Evolutionary conservation across 1,284 basidiomycete genomes (phyloP).

Genomic region (Abortiporus biennis): DNA sequence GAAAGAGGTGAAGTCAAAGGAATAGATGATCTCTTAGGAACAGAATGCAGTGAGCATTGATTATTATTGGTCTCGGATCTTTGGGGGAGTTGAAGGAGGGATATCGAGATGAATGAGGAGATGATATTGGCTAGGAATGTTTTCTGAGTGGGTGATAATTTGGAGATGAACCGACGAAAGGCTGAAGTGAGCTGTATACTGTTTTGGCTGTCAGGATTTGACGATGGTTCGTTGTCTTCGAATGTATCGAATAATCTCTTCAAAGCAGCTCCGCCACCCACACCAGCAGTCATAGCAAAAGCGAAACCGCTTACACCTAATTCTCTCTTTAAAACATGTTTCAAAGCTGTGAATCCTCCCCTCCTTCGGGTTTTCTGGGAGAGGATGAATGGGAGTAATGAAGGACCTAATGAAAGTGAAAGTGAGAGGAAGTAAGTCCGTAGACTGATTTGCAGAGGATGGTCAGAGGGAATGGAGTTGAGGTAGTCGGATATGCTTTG

Average conservation of each 20-base stretch:
- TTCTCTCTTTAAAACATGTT: conserved; percentile 45
- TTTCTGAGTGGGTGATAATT: conserved; percentile 26
- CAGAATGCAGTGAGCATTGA: no score
- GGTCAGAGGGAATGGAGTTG: conserved; percentile 28
- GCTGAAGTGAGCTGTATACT: background rate
- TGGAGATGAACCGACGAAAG: conserved; percentile 3
- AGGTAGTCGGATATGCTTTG: conserved; percentile 16
- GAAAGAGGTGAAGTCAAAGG: conserved; percentile 6
- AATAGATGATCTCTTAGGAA: conserved; percentile 3
- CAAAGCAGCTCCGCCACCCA: conserved; percentile 56
- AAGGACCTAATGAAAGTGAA: conserved; percentile 59
- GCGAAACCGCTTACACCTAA: conserved; percentile 58
- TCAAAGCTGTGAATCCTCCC: conserved; percentile 25
- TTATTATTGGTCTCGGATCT: no score
- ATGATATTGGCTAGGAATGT: conserved; percentile 53
- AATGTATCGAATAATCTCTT: conserved; percentile 37
- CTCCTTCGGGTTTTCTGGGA: conserved; percentile 25
- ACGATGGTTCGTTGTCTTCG: conserved; percentile 6
- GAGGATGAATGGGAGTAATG: conserved; percentile 46
- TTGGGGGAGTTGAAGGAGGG: no score
- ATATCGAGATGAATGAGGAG: conserved; percentile 48
- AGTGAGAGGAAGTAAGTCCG: conserved; percentile 65
- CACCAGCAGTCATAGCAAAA: conserved; percentile 54
- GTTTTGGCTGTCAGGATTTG: background rate
- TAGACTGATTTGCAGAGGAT: conserved; percentile 53